Evolutionary conservation across 2,329 filamentous ascomycete genomes (phyloP).

Genomic region (Alternaria ventricosa): DNA sequence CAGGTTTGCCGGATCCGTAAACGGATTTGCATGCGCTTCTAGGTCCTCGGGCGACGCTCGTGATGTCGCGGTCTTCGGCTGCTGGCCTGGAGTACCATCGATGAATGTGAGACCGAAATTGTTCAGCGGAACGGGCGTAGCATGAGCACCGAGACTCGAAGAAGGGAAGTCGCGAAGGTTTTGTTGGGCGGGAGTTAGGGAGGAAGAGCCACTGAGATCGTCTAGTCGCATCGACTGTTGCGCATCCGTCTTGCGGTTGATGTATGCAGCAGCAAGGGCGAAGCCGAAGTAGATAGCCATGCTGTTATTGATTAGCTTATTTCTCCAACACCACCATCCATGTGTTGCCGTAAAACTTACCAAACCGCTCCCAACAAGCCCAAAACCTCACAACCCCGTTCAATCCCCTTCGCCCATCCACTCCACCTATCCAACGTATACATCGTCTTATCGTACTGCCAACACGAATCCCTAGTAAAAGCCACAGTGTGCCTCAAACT

Average conservation of each 20-base stretch:
- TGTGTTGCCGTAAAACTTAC: neutral
- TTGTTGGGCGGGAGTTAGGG: neutral
- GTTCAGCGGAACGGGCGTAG: neutral
- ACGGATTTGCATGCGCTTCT: neutral
- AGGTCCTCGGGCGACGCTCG: neutral
- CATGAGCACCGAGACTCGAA: neutral
- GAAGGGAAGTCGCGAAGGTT: neutral
- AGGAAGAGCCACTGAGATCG: neutral
- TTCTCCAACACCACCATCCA: neutral
- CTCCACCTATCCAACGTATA: neutral
- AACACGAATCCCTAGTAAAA: neutral
- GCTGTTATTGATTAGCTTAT: neutral
- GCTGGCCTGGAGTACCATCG: neutral
- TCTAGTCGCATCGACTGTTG: neutral
- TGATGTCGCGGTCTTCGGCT: neutral
- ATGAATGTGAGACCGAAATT: neutral
- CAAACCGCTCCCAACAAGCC: neutral
- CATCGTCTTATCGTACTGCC: neutral
- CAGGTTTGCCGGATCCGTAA: neutral
- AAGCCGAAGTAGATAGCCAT: neutral
- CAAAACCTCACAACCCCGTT: neutral
- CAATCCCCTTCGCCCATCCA: neutral
- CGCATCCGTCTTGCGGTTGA: neutral
- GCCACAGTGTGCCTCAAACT: neutral
- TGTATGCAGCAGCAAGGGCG: neutral